phyloP scores from a whole-genome alignment of 768 basidiomycete species.

The Hygrocybe punicea region DNA sequence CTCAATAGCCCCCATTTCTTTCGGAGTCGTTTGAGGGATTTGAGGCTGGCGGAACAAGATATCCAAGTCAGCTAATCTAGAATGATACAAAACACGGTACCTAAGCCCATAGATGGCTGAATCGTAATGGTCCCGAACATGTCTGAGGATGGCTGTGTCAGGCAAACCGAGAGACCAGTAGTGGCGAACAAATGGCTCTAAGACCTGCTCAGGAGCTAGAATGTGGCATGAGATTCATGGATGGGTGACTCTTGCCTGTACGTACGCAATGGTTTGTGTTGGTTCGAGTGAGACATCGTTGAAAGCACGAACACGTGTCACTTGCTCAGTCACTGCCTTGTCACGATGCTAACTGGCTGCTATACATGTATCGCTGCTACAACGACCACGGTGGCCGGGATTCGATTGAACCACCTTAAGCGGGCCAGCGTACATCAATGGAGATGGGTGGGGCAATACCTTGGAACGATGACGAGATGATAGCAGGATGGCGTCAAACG shows the following conservation, averaged over 20 bases:
- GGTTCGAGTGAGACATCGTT: conserved; percentile 3
- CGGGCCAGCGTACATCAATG: too few species aligned
- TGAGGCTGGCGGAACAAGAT: background rate
- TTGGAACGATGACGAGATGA: too few species aligned
- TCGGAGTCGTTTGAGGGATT: conserved; percentile 7
- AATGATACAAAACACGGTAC: background rate
- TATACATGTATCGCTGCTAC: too few species aligned
- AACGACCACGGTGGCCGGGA: too few species aligned
- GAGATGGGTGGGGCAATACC: too few species aligned
- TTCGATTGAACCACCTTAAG: too few species aligned
- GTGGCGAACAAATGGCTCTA: background rate
- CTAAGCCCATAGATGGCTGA: background rate
- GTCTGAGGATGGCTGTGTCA: conserved; percentile 1
- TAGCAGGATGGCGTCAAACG: too few species aligned
- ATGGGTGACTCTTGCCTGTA: background rate
- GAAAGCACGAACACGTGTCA: too few species aligned
- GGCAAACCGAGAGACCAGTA: conserved; percentile 12
- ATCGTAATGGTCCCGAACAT: conserved; percentile 13
- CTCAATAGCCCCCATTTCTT: conserved; percentile 3
- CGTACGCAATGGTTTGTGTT: conserved; percentile 13
- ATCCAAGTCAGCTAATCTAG: background rate
- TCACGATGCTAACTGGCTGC: too few species aligned
- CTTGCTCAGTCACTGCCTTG: too few species aligned
- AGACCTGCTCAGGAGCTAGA: conserved; percentile 2
- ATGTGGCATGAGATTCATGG: background rate